Evolutionary conservation across 768 basidiomycete genomes (phyloP).

Genomic region (Naganishia vishniacii): DNA sequence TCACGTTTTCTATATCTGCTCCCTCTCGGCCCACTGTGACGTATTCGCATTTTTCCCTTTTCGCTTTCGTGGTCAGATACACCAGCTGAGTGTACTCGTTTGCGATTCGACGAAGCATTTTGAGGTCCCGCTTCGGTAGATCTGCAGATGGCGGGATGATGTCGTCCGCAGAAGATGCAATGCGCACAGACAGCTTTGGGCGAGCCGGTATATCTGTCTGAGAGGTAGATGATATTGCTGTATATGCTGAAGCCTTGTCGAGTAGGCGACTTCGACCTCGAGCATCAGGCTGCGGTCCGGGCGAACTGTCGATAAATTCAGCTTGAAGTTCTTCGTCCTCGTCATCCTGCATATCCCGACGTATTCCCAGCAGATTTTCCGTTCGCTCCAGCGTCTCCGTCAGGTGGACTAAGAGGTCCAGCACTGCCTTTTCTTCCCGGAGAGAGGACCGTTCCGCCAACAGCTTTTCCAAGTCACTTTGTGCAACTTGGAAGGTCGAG

Average conservation of each 20-base stretch:
- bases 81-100: slow-evolving; percentile 86
- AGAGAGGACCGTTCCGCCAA: slow-evolving; percentile 67
- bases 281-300: not conserved
- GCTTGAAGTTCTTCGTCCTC: slow-evolving; percentile 1
- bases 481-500: slow-evolving; percentile 23
- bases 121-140: slow-evolving; percentile 25
- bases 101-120: slow-evolving; percentile 66
- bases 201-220: not conserved
- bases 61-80: slow-evolving; percentile 81
- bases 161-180: slow-evolving; percentile 3
- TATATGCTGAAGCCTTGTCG: not conserved
- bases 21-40: slow-evolving; percentile 48
- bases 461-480: slow-evolving; percentile 71
- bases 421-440: slow-evolving; percentile 81
- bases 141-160: not conserved
- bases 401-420: slow-evolving; percentile 82
- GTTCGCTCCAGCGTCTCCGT: slow-evolving; percentile 85
- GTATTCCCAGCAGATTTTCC: slow-evolving; percentile 63
- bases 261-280: not conserved
- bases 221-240: not conserved
- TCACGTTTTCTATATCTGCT: slow-evolving; percentile 76
- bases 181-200: slow-evolving; percentile 14
- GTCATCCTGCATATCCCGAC: not conserved
- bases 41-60: slow-evolving; percentile 67
- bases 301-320: not conserved